phyloP scores from a whole-genome alignment of 164 flowering plant species.

The Macadamia tetraphylla region DNA sequence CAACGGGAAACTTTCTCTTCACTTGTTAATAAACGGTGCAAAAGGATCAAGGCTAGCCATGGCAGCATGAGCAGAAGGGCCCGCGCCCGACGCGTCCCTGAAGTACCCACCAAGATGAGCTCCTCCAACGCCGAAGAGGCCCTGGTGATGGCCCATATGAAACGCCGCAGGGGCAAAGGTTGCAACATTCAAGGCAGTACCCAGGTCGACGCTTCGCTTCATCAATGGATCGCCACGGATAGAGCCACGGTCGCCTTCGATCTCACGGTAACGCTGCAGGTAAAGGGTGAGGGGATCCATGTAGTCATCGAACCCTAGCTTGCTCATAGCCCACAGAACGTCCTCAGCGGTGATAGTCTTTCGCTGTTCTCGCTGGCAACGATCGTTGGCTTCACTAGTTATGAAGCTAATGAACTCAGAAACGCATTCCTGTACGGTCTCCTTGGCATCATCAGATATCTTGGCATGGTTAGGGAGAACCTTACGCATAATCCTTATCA shows the following conservation, averaged over 20 bases:
- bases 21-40: too few species aligned
- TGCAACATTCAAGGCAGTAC: background rate
- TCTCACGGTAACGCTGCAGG: conserved; percentile 30
- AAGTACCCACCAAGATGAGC: too few species aligned
- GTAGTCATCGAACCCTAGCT: conserved; percentile 85
- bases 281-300: conserved; percentile 63
- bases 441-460: conserved; percentile 89
- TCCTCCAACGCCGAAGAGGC: too few species aligned
- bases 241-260: conserved; percentile 39
- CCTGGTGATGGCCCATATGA: conserved; percentile 18
- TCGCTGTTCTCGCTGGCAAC: conserved; percentile 89
- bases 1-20: too few species aligned
- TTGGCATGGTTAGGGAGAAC: conserved; percentile 81
- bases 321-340: conserved; percentile 89
- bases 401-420: conserved; percentile 92
- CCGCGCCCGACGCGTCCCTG: too few species aligned
- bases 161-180: conserved; percentile 19
- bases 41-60: too few species aligned
- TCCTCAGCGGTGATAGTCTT: conserved; percentile 94
- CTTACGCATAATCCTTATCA: conserved; percentile 72
- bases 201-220: conserved; percentile 18
- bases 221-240: conserved; percentile 36
- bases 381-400: conserved; percentile 83
- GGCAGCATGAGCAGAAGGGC: too few species aligned
- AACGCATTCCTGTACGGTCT: conserved; percentile 84